These are phyloP conservation scores for Talaromyces sp. DNA, from an alignment of 2,329 filamentous ascomycete species.

Conservation along the genomic window DNA sequence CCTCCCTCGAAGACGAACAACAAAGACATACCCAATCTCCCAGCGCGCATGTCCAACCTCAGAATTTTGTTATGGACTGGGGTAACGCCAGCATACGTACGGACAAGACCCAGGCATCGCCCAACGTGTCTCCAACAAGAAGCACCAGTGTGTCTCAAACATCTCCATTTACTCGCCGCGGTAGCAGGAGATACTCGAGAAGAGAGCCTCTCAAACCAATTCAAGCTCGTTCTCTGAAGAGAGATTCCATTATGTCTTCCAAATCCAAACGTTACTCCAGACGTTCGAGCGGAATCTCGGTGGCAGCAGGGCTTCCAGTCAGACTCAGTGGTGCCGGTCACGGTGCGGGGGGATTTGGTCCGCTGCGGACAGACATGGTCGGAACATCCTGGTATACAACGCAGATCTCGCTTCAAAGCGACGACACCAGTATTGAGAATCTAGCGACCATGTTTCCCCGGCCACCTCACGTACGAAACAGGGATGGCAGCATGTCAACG, in stretches of 20 bases:
- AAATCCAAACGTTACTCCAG: slow-evolving; percentile 36
- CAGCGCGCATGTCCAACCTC: slow-evolving; percentile 16
- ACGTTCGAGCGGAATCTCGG: slow-evolving; percentile 38
- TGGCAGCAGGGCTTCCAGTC: slow-evolving; percentile 37
- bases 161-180: slow-evolving; percentile 29
- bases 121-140: slow-evolving; percentile 24
- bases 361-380: slow-evolving; percentile 33
- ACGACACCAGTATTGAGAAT: slow-evolving; percentile 35
- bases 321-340: slow-evolving; percentile 42
- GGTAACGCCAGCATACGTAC: slow-evolving; percentile 25
- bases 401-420: slow-evolving; percentile 32
- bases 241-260: slow-evolving; percentile 35
- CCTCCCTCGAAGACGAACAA: slow-evolving; percentile 24
- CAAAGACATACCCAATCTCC: slow-evolving; percentile 4
- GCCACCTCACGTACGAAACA: slow-evolving; percentile 27
- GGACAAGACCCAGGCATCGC: slow-evolving; percentile 23
- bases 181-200: slow-evolving; percentile 29
- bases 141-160: slow-evolving; percentile 29
- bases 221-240: slow-evolving; percentile 35
- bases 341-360: slow-evolving; percentile 39
- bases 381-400: slow-evolving; percentile 39
- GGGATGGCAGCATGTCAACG: slow-evolving; percentile 28
- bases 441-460: slow-evolving; percentile 36
- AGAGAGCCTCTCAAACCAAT: slow-evolving; percentile 36
- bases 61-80: slow-evolving; percentile 31